Base-by-base conservation (phyloP, 2,329 filamentous ascomycete species). In the Diaporthe eres region DNA sequence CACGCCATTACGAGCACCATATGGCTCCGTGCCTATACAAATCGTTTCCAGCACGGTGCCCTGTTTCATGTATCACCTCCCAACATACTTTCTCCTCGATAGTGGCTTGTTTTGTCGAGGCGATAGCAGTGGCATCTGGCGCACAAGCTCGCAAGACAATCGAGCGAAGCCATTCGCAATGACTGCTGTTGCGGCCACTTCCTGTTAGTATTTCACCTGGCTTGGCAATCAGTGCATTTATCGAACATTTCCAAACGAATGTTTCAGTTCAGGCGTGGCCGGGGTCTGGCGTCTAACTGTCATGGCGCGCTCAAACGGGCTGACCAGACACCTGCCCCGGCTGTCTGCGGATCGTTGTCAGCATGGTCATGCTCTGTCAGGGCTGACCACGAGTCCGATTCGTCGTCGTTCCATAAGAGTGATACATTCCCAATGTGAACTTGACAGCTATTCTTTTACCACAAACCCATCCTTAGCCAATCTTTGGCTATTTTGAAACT, bases 361-460 rank as follows among this genome's bases (percentile, higher is more conserved):
- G 31, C 31, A 49, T 49, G 61, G 61, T 65, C 61, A 65, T 65
- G 39, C 25, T 15, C 25, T 28, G 28, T 22, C 44, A 1, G 22
- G 17, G 61, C 28, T 49, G 42, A 67, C 42, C 25, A 31, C 25
- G 25, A 63, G n/a, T 2, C 9, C 15, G 1, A 19, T 12, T 15
- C 1, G 0, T 22, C 2, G 4, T 42, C 25, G 0, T 28, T 19
- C 19, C 5, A 10, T 22, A 0, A 47, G 10, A 47, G 4, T 3
- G 31, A n/a, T 13, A 31, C 0, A 65, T 19, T 8, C 5, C 39
- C 12, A 15, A 47, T 13, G 4, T 65, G 17, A 47, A n/a, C 2
- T 31, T 13, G 1, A 34, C 6, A 47, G 28, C 31, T 2, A 3
- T 1, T 19, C 19, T 13, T 6, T 19, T 12, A 5, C 8, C 4